Base-by-base conservation (phyloP, 2,329 filamentous ascomycete genomes). In the Scolecobasidium constrictum region DNA sequence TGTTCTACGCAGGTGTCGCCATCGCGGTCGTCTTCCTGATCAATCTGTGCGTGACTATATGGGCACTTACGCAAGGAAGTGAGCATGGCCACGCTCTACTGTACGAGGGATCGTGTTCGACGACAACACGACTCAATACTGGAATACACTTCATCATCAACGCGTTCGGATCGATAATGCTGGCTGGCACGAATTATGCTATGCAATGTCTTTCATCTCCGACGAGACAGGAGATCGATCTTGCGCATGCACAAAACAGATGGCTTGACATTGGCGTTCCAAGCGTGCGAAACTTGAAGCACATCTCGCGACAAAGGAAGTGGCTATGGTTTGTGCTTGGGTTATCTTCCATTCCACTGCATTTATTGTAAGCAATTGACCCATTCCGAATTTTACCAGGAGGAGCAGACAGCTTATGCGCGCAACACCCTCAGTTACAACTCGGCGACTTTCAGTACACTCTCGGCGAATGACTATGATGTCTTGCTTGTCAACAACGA, bases 361-460 rank as follows among this genome's bases (percentile, higher is more conserved):
- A 55, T 46, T 49, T 50, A 28, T 26, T 48, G 45, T 46, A 37
- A 45, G 44, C 13, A 21, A 12, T 11, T 34, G n/a, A n/a, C n/a
- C n/a, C n/a, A n/a, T n/a, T n/a, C n/a, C n/a, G n/a, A n/a, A n/a
- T n/a, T n/a, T n/a, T n/a, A n/a, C n/a, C n/a, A n/a, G n/a, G n/a
- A n/a, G n/a, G n/a, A n/a, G n/a, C n/a, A n/a, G n/a, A n/a, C n/a
- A n/a, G n/a, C n/a, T n/a, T n/a, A n/a, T n/a, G n/a, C n/a, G n/a
- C n/a, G n/a, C n/a, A n/a, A 12, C 42, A 37, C 15, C n/a, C n/a
- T 26, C 26, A 55, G 53, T n/a, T 56, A 53, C 40, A 55, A 55
- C 38, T 57, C 55, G 1, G 49, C 52, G 2, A 50, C 55, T 38
- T 17, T 56, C 55, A 35, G 36, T 22, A 1, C 34, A 11, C 12